phyloP scores from a whole-genome alignment of 257 asterid genomes.

The Solanum paucissectum region DNA sequence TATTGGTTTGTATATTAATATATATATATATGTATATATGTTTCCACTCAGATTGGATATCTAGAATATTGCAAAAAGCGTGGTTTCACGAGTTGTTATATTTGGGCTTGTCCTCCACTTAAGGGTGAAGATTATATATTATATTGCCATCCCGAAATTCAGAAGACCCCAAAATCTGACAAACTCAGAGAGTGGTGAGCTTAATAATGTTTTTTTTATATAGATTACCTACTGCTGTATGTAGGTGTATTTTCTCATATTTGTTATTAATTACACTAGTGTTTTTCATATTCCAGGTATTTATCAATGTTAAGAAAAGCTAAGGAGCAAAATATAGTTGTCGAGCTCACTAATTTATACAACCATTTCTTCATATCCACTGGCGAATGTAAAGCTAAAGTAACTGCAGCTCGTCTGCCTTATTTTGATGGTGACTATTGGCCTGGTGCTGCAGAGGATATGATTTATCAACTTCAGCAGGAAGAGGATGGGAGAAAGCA shows the following conservation, averaged over 20 bases:
- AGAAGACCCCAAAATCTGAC: conserved; percentile 97
- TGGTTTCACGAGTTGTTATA: conserved; percentile 94
- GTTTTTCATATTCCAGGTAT: conserved; percentile 52
- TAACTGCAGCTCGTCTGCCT: conserved; percentile 91
- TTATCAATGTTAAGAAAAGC: conserved; percentile 90
- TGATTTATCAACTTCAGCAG: conserved; percentile 76
- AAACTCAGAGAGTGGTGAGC: conserved; percentile 96
- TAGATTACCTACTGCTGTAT: background rate
- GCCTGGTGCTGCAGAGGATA: conserved; percentile 99
- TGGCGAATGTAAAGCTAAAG: conserved; percentile 92
- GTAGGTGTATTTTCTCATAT: conserved; percentile 4
- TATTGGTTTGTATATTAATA: conserved; percentile 1
- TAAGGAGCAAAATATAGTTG: conserved; percentile 66
- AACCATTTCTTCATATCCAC: conserved; percentile 72
- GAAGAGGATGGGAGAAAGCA: conserved; percentile 86
- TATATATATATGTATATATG: background rate
- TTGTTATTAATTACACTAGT: background rate
- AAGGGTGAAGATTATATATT: conserved; percentile 98
- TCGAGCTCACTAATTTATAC: conserved; percentile 75
- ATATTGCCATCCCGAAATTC: conserved; percentile 99
- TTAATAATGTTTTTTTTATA: background rate
- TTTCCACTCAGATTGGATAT: conserved; percentile 71
- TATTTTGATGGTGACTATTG: conserved; percentile 98
- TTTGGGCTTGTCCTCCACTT: conserved; percentile 98
- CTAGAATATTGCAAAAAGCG: conserved; percentile 91